These are phyloP conservation scores for Dictyophora rubrovolvata DNA, from an alignment of 768 basidiomycete genomes.

Conservation along the genomic window DNA sequence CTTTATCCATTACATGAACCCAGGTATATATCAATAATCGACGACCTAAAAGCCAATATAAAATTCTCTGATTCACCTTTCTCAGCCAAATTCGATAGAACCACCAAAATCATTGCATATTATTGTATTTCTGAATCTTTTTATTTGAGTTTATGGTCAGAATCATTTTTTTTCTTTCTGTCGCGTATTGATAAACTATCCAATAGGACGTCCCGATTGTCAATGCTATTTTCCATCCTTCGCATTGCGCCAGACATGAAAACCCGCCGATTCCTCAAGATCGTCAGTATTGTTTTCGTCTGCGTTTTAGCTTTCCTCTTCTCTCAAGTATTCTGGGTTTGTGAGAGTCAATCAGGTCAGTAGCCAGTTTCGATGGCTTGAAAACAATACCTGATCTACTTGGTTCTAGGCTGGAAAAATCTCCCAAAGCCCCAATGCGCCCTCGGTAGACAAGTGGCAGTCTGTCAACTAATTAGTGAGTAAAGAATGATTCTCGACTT, in stretches of 20 bases:
- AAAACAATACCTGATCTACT: too few species aligned
- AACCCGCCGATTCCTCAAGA: slow-evolving; percentile 14
- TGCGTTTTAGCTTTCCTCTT: slow-evolving; percentile 24
- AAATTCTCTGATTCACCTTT: background rate
- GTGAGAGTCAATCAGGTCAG: slow-evolving; percentile 18
- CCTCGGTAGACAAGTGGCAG: slow-evolving; percentile 35
- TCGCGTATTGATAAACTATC: too few species aligned
- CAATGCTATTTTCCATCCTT: slow-evolving; percentile 45
- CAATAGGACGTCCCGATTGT: slow-evolving; percentile 35
- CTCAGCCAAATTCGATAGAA: background rate
- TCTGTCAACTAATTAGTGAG: slow-evolving; percentile 45
- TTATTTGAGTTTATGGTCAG: slow-evolving; percentile 3
- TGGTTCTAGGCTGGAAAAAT: slow-evolving; percentile 28
- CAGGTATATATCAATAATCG: background rate
- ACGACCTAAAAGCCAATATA: background rate
- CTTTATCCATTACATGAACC: slow-evolving; percentile 1
- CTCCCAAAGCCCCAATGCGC: slow-evolving; percentile 28
- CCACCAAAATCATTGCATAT: slow-evolving; percentile 2
- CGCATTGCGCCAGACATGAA: slow-evolving; percentile 34
- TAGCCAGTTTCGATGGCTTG: background rate
- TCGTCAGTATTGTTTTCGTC: slow-evolving; percentile 19
- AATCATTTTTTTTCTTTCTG: background rate
- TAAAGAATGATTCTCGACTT: slow-evolving; percentile 1
- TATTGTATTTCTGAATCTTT: slow-evolving; percentile 5
- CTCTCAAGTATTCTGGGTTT: slow-evolving; percentile 36